Evolutionary conservation across 2,329 filamentous ascomycete species (phyloP).

Genomic region (Cladosporium sp.): DNA sequence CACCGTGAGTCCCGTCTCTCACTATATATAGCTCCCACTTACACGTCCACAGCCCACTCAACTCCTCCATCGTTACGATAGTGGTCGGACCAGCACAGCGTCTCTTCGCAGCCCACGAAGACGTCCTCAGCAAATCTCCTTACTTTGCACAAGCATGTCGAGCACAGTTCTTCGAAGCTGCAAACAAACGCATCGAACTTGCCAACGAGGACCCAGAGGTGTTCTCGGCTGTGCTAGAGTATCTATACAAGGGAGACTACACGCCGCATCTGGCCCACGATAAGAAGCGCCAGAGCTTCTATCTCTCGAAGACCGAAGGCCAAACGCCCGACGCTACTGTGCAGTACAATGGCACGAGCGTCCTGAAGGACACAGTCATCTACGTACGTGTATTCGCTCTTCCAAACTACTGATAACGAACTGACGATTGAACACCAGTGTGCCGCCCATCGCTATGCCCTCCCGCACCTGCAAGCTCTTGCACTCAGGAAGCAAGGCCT

Average conservation of each 20-base stretch:
- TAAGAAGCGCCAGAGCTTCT: constrained; percentile 78
- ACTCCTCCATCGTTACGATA: constrained; percentile 80
- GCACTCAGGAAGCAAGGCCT: constrained; percentile 87
- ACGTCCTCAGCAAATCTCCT: constrained; percentile 74
- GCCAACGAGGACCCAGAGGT: constrained; percentile 87
- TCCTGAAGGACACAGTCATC: constrained; percentile 86
- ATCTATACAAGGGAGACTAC: constrained; percentile 92
- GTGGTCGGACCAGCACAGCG: constrained; percentile 70
- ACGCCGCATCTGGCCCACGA: constrained; percentile 81
- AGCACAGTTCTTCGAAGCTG: constrained; percentile 63
- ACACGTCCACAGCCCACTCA: constrained; percentile 40
- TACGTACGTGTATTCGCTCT: constrained; percentile 54
- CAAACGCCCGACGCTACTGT: constrained; percentile 56
- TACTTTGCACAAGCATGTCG: constrained; percentile 72
- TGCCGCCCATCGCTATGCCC: constrained; percentile 78
- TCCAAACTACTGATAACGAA: constrained; percentile 21
- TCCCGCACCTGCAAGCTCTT: constrained; percentile 82
- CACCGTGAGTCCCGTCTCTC: constrained; percentile 32
- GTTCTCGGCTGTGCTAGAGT: constrained; percentile 87
- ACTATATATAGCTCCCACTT: not conserved
- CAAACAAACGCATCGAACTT: constrained; percentile 71
- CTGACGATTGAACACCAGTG: constrained; percentile 50
- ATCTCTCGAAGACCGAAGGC: constrained; percentile 51
- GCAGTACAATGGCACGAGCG: constrained; percentile 64
- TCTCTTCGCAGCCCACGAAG: constrained; percentile 89